phyloP scores from a whole-genome alignment of 2,329 filamentous ascomycete genomes.

The Colletotrichum caudatum region DNA sequence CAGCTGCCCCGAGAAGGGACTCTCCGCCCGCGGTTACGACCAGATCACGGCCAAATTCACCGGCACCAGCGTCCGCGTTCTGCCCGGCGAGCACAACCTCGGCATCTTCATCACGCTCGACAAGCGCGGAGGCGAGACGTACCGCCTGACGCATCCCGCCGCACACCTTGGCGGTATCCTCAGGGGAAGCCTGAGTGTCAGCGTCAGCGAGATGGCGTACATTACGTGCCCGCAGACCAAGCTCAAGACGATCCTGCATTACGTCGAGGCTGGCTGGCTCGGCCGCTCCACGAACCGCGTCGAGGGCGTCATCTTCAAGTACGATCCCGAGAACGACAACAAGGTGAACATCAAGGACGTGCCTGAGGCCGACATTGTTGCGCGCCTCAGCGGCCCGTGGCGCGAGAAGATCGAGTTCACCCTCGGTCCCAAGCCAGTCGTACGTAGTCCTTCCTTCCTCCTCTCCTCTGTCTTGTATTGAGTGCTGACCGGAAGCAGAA shows the following conservation, averaged over 20 bases:
- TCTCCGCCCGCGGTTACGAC: constrained; percentile 90
- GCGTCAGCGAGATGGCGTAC: constrained; percentile 89
- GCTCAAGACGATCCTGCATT: constrained; percentile 92
- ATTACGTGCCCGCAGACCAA: constrained; percentile 90
- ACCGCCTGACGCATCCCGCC: constrained; percentile 94
- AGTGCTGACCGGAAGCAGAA: constrained; percentile 47
- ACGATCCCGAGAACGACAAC: constrained; percentile 87
- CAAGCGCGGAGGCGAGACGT: constrained; percentile 85
- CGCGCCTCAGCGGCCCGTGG: constrained; percentile 87
- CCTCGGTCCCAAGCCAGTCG: constrained; percentile 69
- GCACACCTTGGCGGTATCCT: constrained; percentile 91
- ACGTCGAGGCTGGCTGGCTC: constrained; percentile 95
- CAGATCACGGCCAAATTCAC: constrained; percentile 98
- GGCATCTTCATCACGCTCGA: constrained; percentile 94
- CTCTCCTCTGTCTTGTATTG: constrained; percentile 29
- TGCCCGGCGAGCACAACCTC: constrained; percentile 91
- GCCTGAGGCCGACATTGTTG: constrained; percentile 84
- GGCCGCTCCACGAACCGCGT: constrained; percentile 92
- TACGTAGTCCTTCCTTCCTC: constrained; percentile 56
- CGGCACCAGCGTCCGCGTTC: constrained; percentile 91
- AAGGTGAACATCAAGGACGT: constrained; percentile 87
- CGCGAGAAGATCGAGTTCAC: constrained; percentile 76
- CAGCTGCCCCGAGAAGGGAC: constrained; percentile 89
- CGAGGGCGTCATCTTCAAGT: constrained; percentile 89
- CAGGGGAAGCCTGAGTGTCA: constrained; percentile 87